These are phyloP conservation scores for Macrocybe gigantea DNA, from an alignment of 768 basidiomycete species.

Conservation along the genomic window DNA sequence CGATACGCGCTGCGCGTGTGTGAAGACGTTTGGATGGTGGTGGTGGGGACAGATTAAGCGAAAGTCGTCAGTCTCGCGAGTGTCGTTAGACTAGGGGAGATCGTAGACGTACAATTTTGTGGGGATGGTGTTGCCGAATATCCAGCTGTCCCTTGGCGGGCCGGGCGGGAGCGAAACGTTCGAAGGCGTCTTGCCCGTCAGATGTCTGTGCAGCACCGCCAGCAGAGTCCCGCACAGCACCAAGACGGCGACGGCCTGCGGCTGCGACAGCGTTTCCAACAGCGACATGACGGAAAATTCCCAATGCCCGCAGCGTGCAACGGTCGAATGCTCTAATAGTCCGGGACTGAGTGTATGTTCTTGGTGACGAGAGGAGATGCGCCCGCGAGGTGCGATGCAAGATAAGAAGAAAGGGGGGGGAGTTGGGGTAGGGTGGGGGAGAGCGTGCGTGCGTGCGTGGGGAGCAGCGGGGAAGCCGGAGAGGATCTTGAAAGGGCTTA, in stretches of 20 bases:
- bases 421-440: no score
- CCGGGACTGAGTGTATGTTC: no score
- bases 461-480: no score
- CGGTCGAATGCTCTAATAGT: no score
- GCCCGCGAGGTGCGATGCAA: no score
- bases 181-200: neutral
- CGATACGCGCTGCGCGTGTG: slow-evolving; percentile 35
- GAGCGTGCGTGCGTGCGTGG: no score
- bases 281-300: no score
- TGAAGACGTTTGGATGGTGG: neutral
- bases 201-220: neutral
- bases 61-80: neutral
- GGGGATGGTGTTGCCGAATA: neutral
- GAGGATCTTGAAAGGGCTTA: no score
- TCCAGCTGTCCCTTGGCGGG: neutral
- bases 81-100: neutral
- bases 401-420: no score
- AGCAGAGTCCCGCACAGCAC: neutral
- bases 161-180: neutral
- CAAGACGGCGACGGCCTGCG: neutral
- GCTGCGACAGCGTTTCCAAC: neutral
- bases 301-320: no score
- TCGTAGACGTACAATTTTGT: neutral
- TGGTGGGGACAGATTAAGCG: neutral
- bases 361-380: no score